Evolutionary conservation across 2,329 filamentous ascomycete genomes (phyloP), one percentile per base, ranked within the genome.

Genomic region (Hypoxylon sp.): DNA sequence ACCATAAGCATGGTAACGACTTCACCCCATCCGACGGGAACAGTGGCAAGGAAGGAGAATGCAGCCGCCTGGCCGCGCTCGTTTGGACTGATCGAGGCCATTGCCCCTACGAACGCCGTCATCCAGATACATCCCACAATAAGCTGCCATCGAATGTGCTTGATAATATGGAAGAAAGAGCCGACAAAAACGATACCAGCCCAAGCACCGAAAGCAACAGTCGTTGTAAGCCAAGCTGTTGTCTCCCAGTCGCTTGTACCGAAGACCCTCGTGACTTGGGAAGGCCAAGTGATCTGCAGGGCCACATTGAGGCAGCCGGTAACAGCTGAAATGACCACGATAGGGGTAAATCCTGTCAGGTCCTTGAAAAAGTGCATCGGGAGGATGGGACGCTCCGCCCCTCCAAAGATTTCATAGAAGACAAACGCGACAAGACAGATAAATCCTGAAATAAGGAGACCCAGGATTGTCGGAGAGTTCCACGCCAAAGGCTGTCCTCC

Each of bases 361-460:
- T 79, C 78, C 66, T 72, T 74, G 73, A 79, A 79, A 21, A 79
- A 71, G 63, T 72, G 71, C 75, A 78, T 78, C 0, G 75, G 76
- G 4, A 78, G 68, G 46, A 76, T 74, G 3, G 74, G 74, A 19
- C 52, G 54, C 56, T 65, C 21, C 6, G 46, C 42, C 3, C 51
- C 51, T 3, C 59, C 65, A 6, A 32, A 64, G 35, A 73, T 72
- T 60, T 72, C 72, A 42, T 72, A 79, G 47, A 79, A 68, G 62
- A 73, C 71, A 62, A 75, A 79, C 1, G 60, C 48, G 46, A 75
- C 31, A 24, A 67, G 65, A 3, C 42, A 61, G 1, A 74, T 52
- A 3, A 47, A 65, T 48, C 75, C 75, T 13, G 70, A 68, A 29
- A 78, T 73, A 8, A 78, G 54, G 27, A 76, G 71, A 11, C 74